Percentiles rank a stretch among this genome's conserved stretches.
phyloP scores from a whole-genome alignment of 1,284 basidiomycete genomes.

The Ustilago nuda region DNA sequence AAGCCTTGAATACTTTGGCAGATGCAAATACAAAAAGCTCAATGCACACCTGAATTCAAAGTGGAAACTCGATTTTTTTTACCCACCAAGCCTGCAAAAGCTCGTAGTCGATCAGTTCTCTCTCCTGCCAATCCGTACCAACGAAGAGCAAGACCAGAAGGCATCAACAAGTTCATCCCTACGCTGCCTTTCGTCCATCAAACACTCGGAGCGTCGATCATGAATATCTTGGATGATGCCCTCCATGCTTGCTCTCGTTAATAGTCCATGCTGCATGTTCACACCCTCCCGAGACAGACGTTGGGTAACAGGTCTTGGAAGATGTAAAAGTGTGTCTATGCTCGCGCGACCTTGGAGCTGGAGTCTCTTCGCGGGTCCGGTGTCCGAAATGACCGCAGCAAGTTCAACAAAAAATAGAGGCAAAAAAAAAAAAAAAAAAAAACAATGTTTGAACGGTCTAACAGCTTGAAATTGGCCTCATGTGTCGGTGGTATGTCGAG shows the following conservation, averaged over 20 bases:
- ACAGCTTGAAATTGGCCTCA: slow-evolving; percentile 6
- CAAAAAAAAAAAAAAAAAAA: too few relatives aligned
- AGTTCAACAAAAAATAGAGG: neutral
- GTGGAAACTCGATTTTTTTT: neutral
- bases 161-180: too few relatives aligned
- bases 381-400: slow-evolving; percentile 43
- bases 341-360: slow-evolving; percentile 18
- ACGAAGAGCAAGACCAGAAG: too few relatives aligned
- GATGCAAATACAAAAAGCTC: neutral
- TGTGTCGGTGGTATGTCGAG: too few relatives aligned
- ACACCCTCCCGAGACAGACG: neutral
- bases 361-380: slow-evolving; percentile 25
- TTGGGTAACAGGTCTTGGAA: neutral
- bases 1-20: neutral
- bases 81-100: neutral
- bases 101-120: neutral
- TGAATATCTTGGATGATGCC: neutral
- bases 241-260: neutral
- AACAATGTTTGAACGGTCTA: slow-evolving; percentile 2
- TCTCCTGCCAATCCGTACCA: neutral
- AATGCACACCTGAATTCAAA: neutral
- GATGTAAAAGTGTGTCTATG: neutral
- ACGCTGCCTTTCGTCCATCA: too few relatives aligned
- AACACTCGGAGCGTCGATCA: too few relatives aligned
- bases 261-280: neutral